These are phyloP conservation scores for Cyberlindnera japonica DNA, from an alignment of 805 yeast genomes.

Conservation along the genomic window DNA sequence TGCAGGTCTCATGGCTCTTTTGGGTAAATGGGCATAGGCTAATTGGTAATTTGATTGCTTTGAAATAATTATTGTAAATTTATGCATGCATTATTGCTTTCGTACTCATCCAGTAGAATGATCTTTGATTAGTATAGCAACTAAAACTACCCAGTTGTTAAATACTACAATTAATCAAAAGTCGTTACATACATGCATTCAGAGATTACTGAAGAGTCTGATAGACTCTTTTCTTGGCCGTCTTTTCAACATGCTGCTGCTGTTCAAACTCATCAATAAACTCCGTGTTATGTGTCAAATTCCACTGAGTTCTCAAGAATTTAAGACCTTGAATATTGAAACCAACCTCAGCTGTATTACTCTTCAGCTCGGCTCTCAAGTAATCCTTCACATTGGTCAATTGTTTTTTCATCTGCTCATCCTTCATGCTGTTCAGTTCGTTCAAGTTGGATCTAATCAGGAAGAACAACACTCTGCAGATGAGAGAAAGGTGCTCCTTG, in stretches of 20 bases:
- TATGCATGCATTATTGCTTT: no score
- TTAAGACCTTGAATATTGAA: slow-evolving; percentile 80
- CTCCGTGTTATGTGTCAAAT: slow-evolving; percentile 64
- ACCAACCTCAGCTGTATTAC: slow-evolving; percentile 62
- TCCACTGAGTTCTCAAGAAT: slow-evolving; percentile 75
- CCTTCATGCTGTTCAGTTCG: slow-evolving; percentile 71
- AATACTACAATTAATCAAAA: no score
- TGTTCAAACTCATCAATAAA: slow-evolving; percentile 68
- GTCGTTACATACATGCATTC: no score
- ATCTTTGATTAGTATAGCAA: no score
- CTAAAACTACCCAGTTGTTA: no score
- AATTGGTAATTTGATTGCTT: no score
- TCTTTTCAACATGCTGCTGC: slow-evolving; percentile 46
- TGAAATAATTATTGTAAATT: no score
- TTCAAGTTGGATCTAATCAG: slow-evolving; percentile 68
- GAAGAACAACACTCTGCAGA: slow-evolving; percentile 75
- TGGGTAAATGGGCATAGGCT: slow-evolving; percentile 83
- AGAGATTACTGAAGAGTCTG: slow-evolving; percentile 40
- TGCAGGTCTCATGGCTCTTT: slow-evolving; percentile 73
- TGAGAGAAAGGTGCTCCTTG: slow-evolving; percentile 52
- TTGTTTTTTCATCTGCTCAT: slow-evolving; percentile 58
- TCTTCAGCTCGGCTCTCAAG: slow-evolving; percentile 53
- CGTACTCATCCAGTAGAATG: no score
- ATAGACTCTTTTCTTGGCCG: slow-evolving; percentile 69
- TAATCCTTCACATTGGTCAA: slow-evolving; percentile 59